phyloP scores from a whole-genome alignment of 139 green algal genomes.

The Gonium pectorale region DNA sequence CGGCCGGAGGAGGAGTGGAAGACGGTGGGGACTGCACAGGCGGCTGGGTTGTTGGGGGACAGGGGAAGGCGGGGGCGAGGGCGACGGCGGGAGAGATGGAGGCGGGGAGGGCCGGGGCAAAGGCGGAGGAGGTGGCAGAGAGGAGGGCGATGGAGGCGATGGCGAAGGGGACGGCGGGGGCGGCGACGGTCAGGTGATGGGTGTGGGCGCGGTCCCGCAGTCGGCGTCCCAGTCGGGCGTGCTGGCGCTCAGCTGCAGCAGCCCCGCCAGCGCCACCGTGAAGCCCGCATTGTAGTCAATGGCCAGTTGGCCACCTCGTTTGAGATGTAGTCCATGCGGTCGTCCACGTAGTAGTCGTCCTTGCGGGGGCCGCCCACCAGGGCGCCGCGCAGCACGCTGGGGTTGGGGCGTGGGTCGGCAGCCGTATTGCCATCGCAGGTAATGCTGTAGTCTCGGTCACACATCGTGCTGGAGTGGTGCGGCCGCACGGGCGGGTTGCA shows the following conservation, averaged over 20 bases:
- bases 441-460: not conserved
- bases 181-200: not conserved
- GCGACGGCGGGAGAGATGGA: not conserved
- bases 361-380: slow-evolving; percentile 70
- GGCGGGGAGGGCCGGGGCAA: not conserved
- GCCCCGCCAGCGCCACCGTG: slow-evolving; percentile 41
- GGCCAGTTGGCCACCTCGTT: slow-evolving; percentile 54
- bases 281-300: slow-evolving; percentile 61
- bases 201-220: not conserved
- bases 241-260: not conserved
- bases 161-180: not conserved
- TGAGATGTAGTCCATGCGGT: slow-evolving; percentile 25
- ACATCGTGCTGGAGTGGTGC: slow-evolving; percentile 7
- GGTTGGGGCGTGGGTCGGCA: not conserved
- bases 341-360: slow-evolving; percentile 44
- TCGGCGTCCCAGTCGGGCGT: slow-evolving; percentile 1
- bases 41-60: not conserved
- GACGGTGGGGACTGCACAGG: not conserved
- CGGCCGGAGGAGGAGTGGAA: not conserved
- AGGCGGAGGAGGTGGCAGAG: too few relatives aligned
- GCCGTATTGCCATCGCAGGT: not conserved
- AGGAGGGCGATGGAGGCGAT: not conserved
- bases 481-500: slow-evolving; percentile 4
- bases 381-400: slow-evolving; percentile 24
- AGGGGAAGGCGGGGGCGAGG: not conserved